A percentile compares a stretch with the other conserved stretches of the same genome.
These are phyloP conservation scores for Pythium sp. DNA, from an alignment of 352 stramenopile genomes.

Conservation along the genomic window DNA sequence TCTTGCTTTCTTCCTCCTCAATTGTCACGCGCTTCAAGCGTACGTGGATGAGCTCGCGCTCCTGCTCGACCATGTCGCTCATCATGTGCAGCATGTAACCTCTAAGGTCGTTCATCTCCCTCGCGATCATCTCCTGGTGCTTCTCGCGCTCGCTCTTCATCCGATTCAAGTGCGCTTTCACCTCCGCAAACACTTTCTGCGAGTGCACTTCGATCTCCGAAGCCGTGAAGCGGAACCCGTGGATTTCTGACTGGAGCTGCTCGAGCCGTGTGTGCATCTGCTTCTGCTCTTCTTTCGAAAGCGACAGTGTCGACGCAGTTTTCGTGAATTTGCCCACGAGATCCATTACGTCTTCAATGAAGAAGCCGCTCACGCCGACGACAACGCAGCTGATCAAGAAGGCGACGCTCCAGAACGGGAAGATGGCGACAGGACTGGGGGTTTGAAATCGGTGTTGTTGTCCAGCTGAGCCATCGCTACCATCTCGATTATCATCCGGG, in stretches of 20 bases:
- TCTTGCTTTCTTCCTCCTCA: constrained; percentile 19
- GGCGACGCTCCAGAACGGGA: constrained; percentile 45
- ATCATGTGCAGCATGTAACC: constrained; percentile 46
- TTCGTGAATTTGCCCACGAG: constrained; percentile 30
- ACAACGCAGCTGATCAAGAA: constrained; percentile 38
- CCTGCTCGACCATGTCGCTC: constrained; percentile 52
- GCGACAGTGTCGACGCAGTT: constrained; percentile 18
- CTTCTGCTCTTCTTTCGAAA: constrained; percentile 37
- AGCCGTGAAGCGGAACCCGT: constrained; percentile 40
- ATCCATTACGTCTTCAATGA: constrained; percentile 49
- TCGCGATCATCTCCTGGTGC: constrained; percentile 57
- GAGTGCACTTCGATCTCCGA: constrained; percentile 55
- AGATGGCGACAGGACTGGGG: neutral
- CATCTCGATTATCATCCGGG: neutral
- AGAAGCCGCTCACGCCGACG: constrained; percentile 48
- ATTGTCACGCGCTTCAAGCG: constrained; percentile 30
- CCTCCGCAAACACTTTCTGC: constrained; percentile 48
- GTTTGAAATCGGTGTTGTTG: neutral
- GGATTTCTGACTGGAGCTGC: constrained; percentile 50
- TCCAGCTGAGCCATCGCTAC: neutral
- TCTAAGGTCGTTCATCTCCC: constrained; percentile 65
- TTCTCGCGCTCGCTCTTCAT: constrained; percentile 50
- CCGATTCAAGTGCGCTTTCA: constrained; percentile 38
- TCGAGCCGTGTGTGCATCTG: constrained; percentile 48
- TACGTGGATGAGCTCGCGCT: constrained; percentile 45